Evolutionary conservation across 257 asterid genomes (phyloP), one percentile per base, ranked within the genome.

Genomic region (Solanum acaule): DNA sequence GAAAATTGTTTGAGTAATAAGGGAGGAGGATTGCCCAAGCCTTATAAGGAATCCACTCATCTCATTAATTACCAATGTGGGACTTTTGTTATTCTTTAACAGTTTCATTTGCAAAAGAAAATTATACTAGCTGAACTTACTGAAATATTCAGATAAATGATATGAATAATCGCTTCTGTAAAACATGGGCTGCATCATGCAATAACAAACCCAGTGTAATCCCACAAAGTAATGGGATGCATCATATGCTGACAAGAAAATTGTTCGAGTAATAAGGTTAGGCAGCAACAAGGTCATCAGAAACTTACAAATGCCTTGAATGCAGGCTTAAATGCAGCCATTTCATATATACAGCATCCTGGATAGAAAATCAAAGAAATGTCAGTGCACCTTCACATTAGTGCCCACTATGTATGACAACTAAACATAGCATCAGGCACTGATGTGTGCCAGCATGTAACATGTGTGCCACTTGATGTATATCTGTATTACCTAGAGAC

Each of bases 301-400:
- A 87, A 89, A 94, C 99, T 94, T 93, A 96, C 99, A 87, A 96
- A 96, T 89, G 98, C 98, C 94, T 96, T 96, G 96, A 96, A 96
- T 90, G 98, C 98, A 23, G 99, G 97, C 92, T 94, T 95, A 87
- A 94, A 95, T 65, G 98, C 93, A 75, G 98, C 87, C 99, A 95
- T 95, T 92, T 96, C 99, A 88, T 95, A 95, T 78, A 95, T 92
- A 91, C 98, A 96, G 96, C 99, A 96, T 89, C 98, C 99, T 96
- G 95, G 37, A 92, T 88, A 90, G 82, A 91, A 56, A 49, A 84
- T 40, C 52, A 65, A 63, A 68, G 49, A 86, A 44, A 61, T 42
- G 82, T 91, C 86, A 91, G 89, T 12, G 75, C 86, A 83, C 61
- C 38, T 82, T 56, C 63, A 86, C 38, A 82, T 75, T 59, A 78